Conservation (phyloP, 2,329 filamentous ascomycete species). For the Ophiostoma perfectum region DNA sequence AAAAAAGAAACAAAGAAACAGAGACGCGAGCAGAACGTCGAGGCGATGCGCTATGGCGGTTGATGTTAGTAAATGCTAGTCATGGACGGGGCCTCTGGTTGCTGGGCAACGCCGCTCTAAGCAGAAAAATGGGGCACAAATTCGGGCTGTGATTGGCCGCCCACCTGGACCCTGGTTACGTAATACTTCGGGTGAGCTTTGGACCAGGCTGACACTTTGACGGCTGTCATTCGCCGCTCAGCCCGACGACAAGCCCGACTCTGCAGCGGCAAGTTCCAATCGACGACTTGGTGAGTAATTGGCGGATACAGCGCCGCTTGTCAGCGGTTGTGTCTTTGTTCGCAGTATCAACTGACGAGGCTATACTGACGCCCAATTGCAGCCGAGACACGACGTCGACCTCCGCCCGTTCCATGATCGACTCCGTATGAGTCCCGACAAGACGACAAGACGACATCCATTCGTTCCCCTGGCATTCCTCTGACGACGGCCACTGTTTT, state of each 20-base stretch:
- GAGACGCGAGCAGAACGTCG: neutral
- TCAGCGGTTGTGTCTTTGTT: too few species aligned
- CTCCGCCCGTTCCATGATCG: neutral
- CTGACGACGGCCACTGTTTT: neutral
- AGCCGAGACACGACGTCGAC: neutral
- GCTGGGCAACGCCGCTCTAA: slow-evolving; percentile 20
- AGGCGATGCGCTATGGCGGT: neutral
- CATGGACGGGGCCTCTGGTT: slow-evolving; percentile 17
- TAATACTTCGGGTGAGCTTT: slow-evolving; percentile 13
- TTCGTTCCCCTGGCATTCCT: neutral
- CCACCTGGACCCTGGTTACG: slow-evolving; percentile 8
- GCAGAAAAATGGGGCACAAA: neutral
- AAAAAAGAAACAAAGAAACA: slow-evolving; percentile 6
- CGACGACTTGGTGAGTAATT: neutral
- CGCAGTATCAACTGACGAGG: too few species aligned
- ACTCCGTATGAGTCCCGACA: too few species aligned
- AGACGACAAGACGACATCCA: neutral
- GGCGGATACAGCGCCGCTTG: too few species aligned
- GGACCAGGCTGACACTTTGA: slow-evolving; percentile 17
- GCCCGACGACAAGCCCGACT: neutral
- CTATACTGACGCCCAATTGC: neutral
- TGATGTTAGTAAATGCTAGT: neutral
- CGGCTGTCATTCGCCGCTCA: neutral
- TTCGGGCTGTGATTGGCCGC: slow-evolving; percentile 22
- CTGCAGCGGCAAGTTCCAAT: too few species aligned